phyloP scores from a whole-genome alignment of 176 grass and related monocot genomes.

The sorghum (Sorghum bicolor) region DNA sequence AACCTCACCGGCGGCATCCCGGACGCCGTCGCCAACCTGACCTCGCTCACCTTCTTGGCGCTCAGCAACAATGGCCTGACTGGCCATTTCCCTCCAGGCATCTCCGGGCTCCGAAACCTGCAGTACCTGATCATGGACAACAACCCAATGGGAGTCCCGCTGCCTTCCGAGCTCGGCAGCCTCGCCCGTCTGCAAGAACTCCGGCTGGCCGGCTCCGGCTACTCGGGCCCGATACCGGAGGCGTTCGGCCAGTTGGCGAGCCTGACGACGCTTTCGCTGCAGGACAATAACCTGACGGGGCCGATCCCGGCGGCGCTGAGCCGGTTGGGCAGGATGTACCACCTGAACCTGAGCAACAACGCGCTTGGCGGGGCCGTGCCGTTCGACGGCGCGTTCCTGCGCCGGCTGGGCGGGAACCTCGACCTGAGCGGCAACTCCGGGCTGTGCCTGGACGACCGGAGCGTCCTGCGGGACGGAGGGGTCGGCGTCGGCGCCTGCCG shows the following conservation, averaged over 20 bases:
- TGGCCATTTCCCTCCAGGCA: slow-evolving; percentile 51
- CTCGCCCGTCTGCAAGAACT: slow-evolving; percentile 71
- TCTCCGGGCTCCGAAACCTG: slow-evolving; percentile 54
- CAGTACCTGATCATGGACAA: slow-evolving; percentile 96
- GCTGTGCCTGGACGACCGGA: slow-evolving; percentile 60
- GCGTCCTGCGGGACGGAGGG: slow-evolving; percentile 33
- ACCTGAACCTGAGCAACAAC: slow-evolving; percentile 96
- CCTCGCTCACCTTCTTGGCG: slow-evolving; percentile 68
- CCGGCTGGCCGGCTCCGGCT: slow-evolving; percentile 69
- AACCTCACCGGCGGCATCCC: slow-evolving; percentile 55
- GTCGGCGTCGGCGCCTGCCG: slow-evolving; percentile 50
- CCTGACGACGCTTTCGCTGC: slow-evolving; percentile 74
- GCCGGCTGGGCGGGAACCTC: slow-evolving; percentile 74
- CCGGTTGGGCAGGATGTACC: slow-evolving; percentile 74
- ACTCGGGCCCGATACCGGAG: slow-evolving; percentile 67
- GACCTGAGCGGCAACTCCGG: slow-evolving; percentile 84
- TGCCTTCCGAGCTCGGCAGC: slow-evolving; percentile 62
- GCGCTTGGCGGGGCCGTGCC: slow-evolving; percentile 76
- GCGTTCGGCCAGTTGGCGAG: slow-evolving; percentile 59
- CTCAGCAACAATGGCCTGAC: slow-evolving; percentile 63
- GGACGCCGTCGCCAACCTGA: slow-evolving; percentile 50
- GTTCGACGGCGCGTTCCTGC: slow-evolving; percentile 68
- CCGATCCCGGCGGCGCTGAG: slow-evolving; percentile 65
- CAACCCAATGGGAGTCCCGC: slow-evolving; percentile 59
- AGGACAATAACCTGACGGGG: slow-evolving; percentile 83